Conservation (phyloP, 768 basidiomycete species). For the Boletus bicolor region DNA sequence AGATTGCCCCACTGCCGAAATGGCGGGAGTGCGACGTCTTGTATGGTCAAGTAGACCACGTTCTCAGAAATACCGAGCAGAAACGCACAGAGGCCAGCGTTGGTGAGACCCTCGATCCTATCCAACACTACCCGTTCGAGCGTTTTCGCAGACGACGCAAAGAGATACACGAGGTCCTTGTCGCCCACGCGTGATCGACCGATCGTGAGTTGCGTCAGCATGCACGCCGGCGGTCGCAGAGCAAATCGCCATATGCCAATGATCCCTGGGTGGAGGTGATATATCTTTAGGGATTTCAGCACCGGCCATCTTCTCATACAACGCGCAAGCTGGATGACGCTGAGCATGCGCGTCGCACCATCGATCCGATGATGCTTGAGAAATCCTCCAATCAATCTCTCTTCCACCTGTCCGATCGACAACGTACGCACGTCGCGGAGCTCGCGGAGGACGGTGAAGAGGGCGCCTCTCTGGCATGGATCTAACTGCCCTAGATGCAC, state of each 20-base stretch:
- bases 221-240: conserved; percentile 14
- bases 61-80: conserved; percentile 10
- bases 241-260: conserved; percentile 12
- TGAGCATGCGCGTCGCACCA: conserved; percentile 2
- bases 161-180: conserved; percentile 18
- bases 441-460: conserved; percentile 6
- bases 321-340: conserved; percentile 17
- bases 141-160: conserved; percentile 6
- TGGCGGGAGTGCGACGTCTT: conserved; percentile 20
- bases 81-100: conserved; percentile 15
- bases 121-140: conserved; percentile 22
- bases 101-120: conserved; percentile 18
- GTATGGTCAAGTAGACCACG: conserved; percentile 13
- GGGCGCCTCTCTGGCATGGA: conserved; percentile 6
- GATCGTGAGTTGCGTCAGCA: conserved; percentile 20
- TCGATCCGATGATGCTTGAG: neutral
- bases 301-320: conserved; percentile 17
- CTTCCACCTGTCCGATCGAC: conserved; percentile 11
- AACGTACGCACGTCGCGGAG: conserved; percentile 12
- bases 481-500: conserved; percentile 17
- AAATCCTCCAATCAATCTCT: neutral
- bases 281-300: conserved; percentile 11
- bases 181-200: conserved; percentile 14
- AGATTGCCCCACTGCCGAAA: conserved; percentile 15
- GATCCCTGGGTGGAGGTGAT: conserved; percentile 14